Base-by-base conservation (phyloP, 768 basidiomycete species). In the Asterophora parasitica region DNA sequence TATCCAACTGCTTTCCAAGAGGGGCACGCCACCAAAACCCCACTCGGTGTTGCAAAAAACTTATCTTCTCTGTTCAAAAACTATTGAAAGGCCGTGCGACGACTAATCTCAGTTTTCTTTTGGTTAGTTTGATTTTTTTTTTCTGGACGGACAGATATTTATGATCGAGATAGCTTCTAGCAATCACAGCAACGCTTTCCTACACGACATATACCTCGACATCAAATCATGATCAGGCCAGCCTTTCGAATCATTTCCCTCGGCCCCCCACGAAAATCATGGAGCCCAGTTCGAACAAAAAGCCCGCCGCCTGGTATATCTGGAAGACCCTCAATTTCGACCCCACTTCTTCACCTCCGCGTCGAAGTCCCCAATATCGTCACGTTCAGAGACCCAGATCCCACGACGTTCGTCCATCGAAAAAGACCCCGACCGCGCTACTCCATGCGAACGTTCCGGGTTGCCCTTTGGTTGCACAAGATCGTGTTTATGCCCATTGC, bases 401-500 rank as follows among this genome's bases (percentile, higher is more conserved):
- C 48, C 43, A 55, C 50, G 34, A 20, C 44, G 16, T 32, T 48
- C 26, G 54, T 51, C 38, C 53, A 57, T 17, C 48, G 48, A 52
- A 62, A 63, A 52, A 49, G 55, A 41, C 60, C 67, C 44, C 64
- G 69, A 37, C 59, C 76, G 31, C 72, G 74, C 20, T 66, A 74
- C 48, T 73, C 75, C 52, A 68, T 70, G 48, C 67, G 73, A 41
- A 77, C 77, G 12, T 61, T 81, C 38, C 77, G 78, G 44, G 73
- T 82, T 10, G 54, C 87, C 7, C 63, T 81, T n/a, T 90, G 90
- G 83, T 64, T 90, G 19, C 54, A 85, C 57, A 89, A 88, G 65
- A 86, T 94, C 52, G 81, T 97, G 63, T 70, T 91, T 2, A 65
- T 93, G 0, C 95, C 95, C 0, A 94, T 96, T 60, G 77, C 81